Percentiles rank a stretch among this genome's conserved stretches.
Evolutionary conservation across 441 rosid species (phyloP).

Genomic region (Populus hybrid): DNA sequence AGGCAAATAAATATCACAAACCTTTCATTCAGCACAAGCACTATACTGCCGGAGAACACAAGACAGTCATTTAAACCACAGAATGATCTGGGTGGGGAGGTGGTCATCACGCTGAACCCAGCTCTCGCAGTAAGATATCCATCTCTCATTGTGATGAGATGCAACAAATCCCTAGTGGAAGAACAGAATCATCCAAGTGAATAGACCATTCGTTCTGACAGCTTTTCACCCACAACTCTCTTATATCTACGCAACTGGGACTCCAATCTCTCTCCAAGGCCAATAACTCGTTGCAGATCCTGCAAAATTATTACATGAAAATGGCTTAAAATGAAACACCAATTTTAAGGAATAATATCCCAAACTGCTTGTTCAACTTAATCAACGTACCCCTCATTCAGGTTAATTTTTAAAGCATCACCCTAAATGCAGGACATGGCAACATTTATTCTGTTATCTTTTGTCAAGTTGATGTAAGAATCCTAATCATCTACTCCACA

Average conservation of each 20-base stretch:
- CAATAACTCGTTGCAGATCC: slow-evolving; percentile 52
- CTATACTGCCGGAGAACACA: slow-evolving; percentile 2
- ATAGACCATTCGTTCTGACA: slow-evolving; percentile 65
- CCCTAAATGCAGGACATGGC: neutral
- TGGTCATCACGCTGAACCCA: neutral
- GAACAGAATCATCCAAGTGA: slow-evolving; percentile 37
- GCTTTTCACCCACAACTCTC: slow-evolving; percentile 59
- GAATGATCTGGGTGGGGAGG: neutral
- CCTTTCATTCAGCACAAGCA: slow-evolving; percentile 10
- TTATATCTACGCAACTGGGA: slow-evolving; percentile 49
- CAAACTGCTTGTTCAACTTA: neutral
- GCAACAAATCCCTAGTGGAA: neutral
- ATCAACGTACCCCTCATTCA: neutral
- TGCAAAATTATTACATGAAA: slow-evolving; percentile 23
- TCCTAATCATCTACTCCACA: neutral
- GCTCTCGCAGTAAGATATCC: neutral
- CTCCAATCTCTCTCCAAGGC: slow-evolving; percentile 35
- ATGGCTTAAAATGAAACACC: neutral
- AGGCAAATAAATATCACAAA: slow-evolving; percentile 1
- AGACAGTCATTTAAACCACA: neutral
- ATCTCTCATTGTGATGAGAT: slow-evolving; percentile 6
- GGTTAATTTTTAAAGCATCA: neutral
- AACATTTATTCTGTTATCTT: neutral
- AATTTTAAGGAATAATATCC: neutral
- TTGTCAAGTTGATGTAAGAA: neutral